Percentiles rank a stretch among this genome's conserved stretches.
These are phyloP conservation scores for Arabis hirsuta DNA, from an alignment of 345 rosid species.

Conservation along the genomic window DNA sequence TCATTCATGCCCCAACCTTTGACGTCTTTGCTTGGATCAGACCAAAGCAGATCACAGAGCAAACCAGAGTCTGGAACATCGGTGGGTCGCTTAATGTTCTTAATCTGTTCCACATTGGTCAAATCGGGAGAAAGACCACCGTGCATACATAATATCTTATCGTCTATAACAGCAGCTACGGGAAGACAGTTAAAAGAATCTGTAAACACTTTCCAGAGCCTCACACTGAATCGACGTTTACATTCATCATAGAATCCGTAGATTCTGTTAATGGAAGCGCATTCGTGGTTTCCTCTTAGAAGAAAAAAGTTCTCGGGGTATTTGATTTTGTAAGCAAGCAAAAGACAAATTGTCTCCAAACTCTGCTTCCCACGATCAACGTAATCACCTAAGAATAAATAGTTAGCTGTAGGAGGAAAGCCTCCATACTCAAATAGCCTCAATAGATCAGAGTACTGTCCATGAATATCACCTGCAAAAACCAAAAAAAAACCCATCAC, in stretches of 20 bases:
- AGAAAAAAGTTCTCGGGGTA: constrained; percentile 89
- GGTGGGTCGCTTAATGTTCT: constrained; percentile 68
- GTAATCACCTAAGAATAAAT: constrained; percentile 87
- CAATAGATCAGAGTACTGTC: constrained; percentile 85
- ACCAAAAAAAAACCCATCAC: constrained; percentile 26
- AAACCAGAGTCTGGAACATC: constrained; percentile 93
- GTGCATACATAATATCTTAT: constrained; percentile 93
- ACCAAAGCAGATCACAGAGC: constrained; percentile 94
- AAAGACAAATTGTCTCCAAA: constrained; percentile 88
- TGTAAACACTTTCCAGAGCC: constrained; percentile 84
- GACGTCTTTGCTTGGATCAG: constrained; percentile 85
- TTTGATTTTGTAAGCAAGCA: constrained; percentile 91
- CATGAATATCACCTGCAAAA: constrained; percentile 85
- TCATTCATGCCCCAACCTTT: constrained; percentile 96
- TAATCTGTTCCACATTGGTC: constrained; percentile 73
- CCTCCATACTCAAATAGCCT: constrained; percentile 92
- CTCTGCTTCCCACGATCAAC: constrained; percentile 97
- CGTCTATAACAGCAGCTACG: constrained; percentile 92
- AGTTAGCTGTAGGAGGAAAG: constrained; percentile 86
- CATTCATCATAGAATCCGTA: constrained; percentile 96
- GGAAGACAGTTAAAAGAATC: constrained; percentile 96
- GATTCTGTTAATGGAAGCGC: constrained; percentile 89
- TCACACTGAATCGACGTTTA: constrained; percentile 80
- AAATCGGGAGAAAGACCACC: constrained; percentile 94
- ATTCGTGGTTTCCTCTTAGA: constrained; percentile 89